Evolutionary conservation across 768 basidiomycete species (phyloP), one percentile per base, ranked within the genome.

Genomic region (Boletus sp.): DNA sequence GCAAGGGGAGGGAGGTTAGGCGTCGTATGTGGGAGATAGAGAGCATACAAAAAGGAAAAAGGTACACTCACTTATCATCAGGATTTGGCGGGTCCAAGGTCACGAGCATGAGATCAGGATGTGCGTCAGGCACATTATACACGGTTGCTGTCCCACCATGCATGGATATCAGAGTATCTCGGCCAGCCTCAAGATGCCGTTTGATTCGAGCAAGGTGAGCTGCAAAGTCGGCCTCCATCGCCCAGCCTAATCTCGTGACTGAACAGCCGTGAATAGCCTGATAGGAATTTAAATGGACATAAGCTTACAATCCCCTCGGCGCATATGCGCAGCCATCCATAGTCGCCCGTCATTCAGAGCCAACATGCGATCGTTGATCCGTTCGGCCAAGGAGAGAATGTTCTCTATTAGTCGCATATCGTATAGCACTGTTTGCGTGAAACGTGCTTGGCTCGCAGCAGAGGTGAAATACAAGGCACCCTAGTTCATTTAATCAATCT

Each of bases 321-420:
- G 75, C 77, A 77, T 77, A 32, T 77, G 75, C 9, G 71, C 74
- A 43, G 72, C 72, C 73, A 77, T 74, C 77, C 75, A 77, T 17
- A 70, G 56, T 9, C 75, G 67, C 11, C 74, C 75, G 1, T 42
- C 59, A 14, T 47, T 66, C 19, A 60, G 8, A 14, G 60, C 49
- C 3, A 50, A 53, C 71, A 77, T 72, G n/a, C 73, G 74, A 5
- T 60, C 19, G 3, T 57, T 65, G 19, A 77, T 54, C 11, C 52
- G 52, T 21, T 66, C 65, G 4, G 72, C 73, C 42, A 77, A 62
- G 1, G 61, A 54, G 5, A 68, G 48, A 17, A 73, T 43, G 17
- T 56, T 41, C 5, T 68, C 60, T 25, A 55, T 57, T n/a, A 68
- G 60, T 37, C 55, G 61, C 9, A 74, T 44, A 15, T 68, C 64